These are phyloP conservation scores for Fraxinus ornus DNA, from an alignment of 305 asterid genomes.

Conservation along the genomic window DNA sequence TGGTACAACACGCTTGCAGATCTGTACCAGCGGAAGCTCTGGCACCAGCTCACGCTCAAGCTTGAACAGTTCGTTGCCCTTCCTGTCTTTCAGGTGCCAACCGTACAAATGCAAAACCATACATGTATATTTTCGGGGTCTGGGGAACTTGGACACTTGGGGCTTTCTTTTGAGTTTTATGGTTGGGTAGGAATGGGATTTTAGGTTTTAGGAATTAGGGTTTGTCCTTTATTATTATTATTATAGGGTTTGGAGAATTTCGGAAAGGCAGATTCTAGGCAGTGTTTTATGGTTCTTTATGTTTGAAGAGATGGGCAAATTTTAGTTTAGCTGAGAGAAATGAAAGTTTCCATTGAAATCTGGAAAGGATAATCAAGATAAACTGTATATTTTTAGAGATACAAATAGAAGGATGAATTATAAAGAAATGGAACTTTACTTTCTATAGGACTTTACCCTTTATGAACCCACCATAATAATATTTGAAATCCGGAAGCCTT, in stretches of 20 bases:
- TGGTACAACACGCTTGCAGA: slow-evolving; percentile 83
- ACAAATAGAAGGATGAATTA: neutral
- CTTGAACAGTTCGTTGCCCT: slow-evolving; percentile 92
- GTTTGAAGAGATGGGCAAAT: neutral
- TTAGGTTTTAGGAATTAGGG: neutral
- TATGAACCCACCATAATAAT: neutral
- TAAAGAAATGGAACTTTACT: neutral
- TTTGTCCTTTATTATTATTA: neutral
- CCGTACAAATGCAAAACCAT: neutral
- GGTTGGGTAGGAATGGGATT: neutral
- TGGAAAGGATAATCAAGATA: neutral
- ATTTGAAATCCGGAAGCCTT: neutral
- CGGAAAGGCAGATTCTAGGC: neutral
- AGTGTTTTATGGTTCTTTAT: neutral
- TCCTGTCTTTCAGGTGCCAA: slow-evolving; percentile 73
- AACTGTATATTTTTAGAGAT: neutral
- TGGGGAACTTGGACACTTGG: neutral
- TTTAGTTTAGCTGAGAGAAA: neutral
- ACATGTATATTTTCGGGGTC: neutral
- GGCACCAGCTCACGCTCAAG: slow-evolving; percentile 96
- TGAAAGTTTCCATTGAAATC: neutral
- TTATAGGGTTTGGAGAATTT: neutral
- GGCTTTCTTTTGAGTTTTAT: neutral
- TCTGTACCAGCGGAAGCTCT: slow-evolving; percentile 92
- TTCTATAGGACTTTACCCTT: neutral